Evolutionary conservation across 345 rosid species (phyloP), one percentile per base, ranked within the genome.

Genomic region (Nasturtium officinale): DNA sequence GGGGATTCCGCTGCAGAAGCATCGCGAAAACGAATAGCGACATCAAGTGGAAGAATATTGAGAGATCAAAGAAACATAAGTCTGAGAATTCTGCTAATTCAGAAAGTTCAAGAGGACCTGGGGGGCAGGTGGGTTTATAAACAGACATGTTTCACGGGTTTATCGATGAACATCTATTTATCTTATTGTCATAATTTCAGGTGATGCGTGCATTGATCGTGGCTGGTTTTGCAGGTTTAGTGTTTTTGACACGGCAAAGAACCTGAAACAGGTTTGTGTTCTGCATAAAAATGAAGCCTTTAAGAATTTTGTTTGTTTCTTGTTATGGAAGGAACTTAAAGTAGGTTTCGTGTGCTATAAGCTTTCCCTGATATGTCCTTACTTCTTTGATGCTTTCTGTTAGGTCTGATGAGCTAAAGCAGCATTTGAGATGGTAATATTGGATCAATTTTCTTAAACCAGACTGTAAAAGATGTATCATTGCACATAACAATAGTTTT

Each of bases 191-290:
- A 29, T 38, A 6, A 63, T 9, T 71, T 38, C 80, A 77, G 80
- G 80, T 77, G 25, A 65, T 77, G 56, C 76, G 80, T 48, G 76
- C 72, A 0, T 48, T 77, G 72, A 65, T 77, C 46, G 67, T 77
- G 32, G 76, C 26, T 42, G 76, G 80, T 65, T 77, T 77, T 71
- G 80, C 72, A 64, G 55, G 72, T 40, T 64, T 77, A 50, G 80
- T 77, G 48, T 50, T 77, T 64, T 50, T 77, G 67, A 77, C 80
- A 28, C 50, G 80, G 50, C 56, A 71, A 77, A 40, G 73, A 65
- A 51, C 48, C 18, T 18, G 37, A 69, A 69, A 55, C 53, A 69
- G 75, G 79, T 69, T 62, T 54, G 70, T 69, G 33, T 69, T 68
- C 47, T 52, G 56, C 61, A 21, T 13, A 35, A 40, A 37, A 40